These are phyloP conservation scores for Globisporangium orthogonon DNA, from an alignment of 352 stramenopile genomes.

Conservation along the genomic window DNA sequence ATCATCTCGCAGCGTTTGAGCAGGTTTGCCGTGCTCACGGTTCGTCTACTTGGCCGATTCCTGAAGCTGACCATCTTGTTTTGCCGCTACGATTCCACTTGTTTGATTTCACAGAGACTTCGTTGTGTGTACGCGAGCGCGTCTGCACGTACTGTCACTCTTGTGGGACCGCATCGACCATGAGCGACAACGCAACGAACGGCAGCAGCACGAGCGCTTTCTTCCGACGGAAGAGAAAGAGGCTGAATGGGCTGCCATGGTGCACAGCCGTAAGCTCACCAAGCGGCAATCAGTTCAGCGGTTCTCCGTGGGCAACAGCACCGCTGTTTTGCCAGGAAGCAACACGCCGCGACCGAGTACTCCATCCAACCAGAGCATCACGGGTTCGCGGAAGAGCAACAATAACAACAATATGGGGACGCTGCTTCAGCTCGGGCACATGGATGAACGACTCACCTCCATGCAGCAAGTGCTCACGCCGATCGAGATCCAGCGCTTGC, in stretches of 20 bases:
- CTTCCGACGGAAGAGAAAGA: conserved; percentile 31
- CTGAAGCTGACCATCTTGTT: background rate
- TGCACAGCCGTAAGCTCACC: conserved; percentile 10
- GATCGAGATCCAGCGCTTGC: conserved; percentile 68
- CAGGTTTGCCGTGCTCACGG: conserved; percentile 9
- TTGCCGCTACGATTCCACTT: background rate
- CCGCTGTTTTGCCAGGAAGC: background rate
- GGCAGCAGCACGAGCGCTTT: conserved; percentile 27
- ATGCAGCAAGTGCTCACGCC: conserved; percentile 79
- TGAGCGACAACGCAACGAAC: conserved; percentile 56
- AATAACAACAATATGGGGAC: conserved; percentile 8
- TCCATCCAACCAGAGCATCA: background rate
- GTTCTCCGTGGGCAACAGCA: background rate
- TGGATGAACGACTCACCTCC: conserved; percentile 52
- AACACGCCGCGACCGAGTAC: conserved; percentile 2
- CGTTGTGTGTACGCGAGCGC: conserved; percentile 43
- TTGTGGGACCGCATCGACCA: conserved; percentile 63
- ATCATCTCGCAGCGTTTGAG: conserved; percentile 56
- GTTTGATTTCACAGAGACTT: conserved; percentile 20
- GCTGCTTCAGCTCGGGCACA: conserved; percentile 32
- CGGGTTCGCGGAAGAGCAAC: conserved; percentile 3
- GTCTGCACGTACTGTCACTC: conserved; percentile 45
- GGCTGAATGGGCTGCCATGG: conserved; percentile 16
- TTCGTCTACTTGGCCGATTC: background rate
- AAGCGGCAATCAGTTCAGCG: conserved; percentile 2